Percentiles rank a stretch among this genome's conserved stretches.
phyloP scores from a whole-genome alignment of 2,329 filamentous ascomycete species.

The Capronia americana region DNA sequence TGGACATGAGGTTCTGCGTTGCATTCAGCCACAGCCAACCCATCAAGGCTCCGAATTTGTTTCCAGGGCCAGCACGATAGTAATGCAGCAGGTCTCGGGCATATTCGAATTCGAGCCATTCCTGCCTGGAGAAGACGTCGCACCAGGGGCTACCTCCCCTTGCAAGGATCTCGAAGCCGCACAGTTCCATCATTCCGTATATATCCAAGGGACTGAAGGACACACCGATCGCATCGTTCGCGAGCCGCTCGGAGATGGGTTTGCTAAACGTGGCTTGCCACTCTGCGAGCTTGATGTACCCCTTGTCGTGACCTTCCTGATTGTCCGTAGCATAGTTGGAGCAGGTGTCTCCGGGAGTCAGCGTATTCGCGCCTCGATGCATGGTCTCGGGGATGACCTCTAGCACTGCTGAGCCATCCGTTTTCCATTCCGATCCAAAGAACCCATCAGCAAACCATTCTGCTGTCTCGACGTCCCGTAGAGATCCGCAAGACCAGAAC shows the following conservation, averaged over 20 bases:
- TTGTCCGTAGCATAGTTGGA: slow-evolving; percentile 47
- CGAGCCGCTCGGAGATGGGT: slow-evolving; percentile 54
- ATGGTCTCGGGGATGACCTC: slow-evolving; percentile 60
- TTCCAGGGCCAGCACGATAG: slow-evolving; percentile 65
- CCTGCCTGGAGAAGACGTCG: slow-evolving; percentile 59
- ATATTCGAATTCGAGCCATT: slow-evolving; percentile 64
- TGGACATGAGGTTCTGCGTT: slow-evolving; percentile 56
- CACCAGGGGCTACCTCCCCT: slow-evolving; percentile 64
- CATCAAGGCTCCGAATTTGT: slow-evolving; percentile 60
- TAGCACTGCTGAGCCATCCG: slow-evolving; percentile 47
- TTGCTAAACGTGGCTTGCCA: slow-evolving; percentile 59
- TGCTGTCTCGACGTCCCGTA: slow-evolving; percentile 63
- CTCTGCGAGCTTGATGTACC: slow-evolving; percentile 53
- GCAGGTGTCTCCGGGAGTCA: slow-evolving; percentile 62
- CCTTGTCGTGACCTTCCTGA: slow-evolving; percentile 57
- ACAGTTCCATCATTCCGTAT: slow-evolving; percentile 63
- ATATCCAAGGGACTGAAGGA: slow-evolving; percentile 56
- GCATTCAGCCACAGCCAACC: slow-evolving; percentile 66
- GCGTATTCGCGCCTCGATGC: slow-evolving; percentile 59
- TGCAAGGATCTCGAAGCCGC: slow-evolving; percentile 64
- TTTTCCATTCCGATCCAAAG: slow-evolving; percentile 59
- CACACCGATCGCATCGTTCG: slow-evolving; percentile 51
- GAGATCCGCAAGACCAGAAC: slow-evolving; percentile 63
- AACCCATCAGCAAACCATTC: slow-evolving; percentile 61
- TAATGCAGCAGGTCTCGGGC: slow-evolving; percentile 65